Evolutionary conservation across 148 eudicot genomes (phyloP), one percentile per base, ranked within the genome.

Genomic region (Tetragonia tetragonoides): DNA sequence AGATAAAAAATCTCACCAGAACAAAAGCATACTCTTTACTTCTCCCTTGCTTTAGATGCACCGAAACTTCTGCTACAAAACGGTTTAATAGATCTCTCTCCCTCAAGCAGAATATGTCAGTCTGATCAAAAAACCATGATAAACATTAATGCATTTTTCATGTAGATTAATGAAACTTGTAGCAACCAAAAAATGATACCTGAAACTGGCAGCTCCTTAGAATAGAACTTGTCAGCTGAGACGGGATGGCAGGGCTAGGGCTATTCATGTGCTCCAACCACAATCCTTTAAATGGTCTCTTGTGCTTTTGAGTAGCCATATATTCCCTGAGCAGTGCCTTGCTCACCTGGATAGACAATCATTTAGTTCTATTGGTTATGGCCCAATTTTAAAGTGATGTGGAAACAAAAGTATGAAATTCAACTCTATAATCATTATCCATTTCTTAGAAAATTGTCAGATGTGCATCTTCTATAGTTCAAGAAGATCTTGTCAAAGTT

Each of bases 211-310:
- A 64, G 81, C 88, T 78, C 73, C 97, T 89, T 21, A 91, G 74
- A 56, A 68, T 73, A 64, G 90, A 88, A 79, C 87, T 85, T 24
- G 90, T 83, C 77, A 93, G 89, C 83, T 81, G 85, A 70, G 95
- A 76, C 34, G 97, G 97, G 70, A 95, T 87, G 42, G 82, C 75
- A 59, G 97, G 97, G 74, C 74, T 69, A 70, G 97, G 42, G 53
- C 87, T 81, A 66, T 95, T 95, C 96, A 95, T 90, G 86, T 95
- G 99, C 70, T 95, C 99, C 68, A 95, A 81, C 83, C 99, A 94
- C 85, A 95, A 81, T 72, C 96, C 97, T 85, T 83, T 91, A 76
- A 95, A 88, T 42, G 94, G 93, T 73, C 89, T 87, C 73, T 91
- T 91, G 73, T 82, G 85, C 86, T 77, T 91, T 66, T 89, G 83